phyloP scores from a whole-genome alignment of 148 eudicot species.

The Cornus kousa region DNA sequence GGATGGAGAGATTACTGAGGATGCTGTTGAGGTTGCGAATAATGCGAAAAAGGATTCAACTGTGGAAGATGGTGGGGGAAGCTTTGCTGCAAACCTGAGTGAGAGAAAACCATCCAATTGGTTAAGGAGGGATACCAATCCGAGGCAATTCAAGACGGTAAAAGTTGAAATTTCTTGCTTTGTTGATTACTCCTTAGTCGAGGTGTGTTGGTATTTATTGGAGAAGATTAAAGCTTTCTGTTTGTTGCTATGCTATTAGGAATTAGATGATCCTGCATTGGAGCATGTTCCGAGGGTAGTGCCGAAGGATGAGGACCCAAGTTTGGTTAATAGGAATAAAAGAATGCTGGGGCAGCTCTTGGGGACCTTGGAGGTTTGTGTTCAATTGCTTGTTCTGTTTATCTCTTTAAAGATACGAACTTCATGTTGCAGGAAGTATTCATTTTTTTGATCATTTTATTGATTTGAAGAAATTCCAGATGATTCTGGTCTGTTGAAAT shows the following conservation, averaged over 20 bases:
- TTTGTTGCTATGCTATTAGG: slow-evolving; percentile 36
- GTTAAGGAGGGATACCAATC: slow-evolving; percentile 45
- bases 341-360: slow-evolving; percentile 90
- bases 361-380: slow-evolving; percentile 85
- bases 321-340: slow-evolving; percentile 72
- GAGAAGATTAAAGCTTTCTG: too few relatives aligned
- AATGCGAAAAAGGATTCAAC: slow-evolving; percentile 35
- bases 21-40: slow-evolving; percentile 27
- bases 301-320: slow-evolving; percentile 82
- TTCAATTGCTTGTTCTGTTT: slow-evolving; percentile 9
- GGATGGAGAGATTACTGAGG: slow-evolving; percentile 65
- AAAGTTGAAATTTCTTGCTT: not conserved
- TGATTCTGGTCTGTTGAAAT: not conserved
- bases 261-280: slow-evolving; percentile 51
- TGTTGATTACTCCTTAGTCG: not conserved
- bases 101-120: slow-evolving; percentile 42
- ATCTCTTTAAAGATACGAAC: not conserved
- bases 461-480: not conserved
- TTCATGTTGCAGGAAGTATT: not conserved
- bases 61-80: slow-evolving; percentile 18
- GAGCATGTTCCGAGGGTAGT: slow-evolving; percentile 69
- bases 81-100: slow-evolving; percentile 23
- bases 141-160: slow-evolving; percentile 52
- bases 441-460: not conserved
- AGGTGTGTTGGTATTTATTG: not conserved